Evolutionary conservation across 495 filamentous ascomycete genomes (phyloP), one percentile per base, ranked within the genome.

Genomic region (Penicillium fimorum): DNA sequence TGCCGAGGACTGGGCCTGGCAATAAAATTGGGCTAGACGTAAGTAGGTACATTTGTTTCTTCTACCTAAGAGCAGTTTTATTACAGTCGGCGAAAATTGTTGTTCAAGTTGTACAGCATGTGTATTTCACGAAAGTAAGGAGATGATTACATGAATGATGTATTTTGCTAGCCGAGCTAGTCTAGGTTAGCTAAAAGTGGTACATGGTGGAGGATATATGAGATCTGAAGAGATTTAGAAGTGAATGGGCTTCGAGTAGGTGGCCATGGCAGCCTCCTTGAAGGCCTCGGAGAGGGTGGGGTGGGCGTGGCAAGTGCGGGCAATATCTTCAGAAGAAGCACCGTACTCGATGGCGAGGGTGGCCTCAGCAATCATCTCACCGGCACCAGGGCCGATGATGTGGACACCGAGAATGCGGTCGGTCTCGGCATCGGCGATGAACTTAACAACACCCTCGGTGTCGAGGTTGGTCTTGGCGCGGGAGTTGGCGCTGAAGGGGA

Each of bases 221-320:
- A 53, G 45, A 48, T 54, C 56, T 55, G 55, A 50, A 40, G 33
- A 41, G 30, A 48, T 70, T 78, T 91, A 98, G 76, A 88, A 96
- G 80, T 98, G 94, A 72, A 98, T 96, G 55, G 94, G 85, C 82
- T 96, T 97, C 61, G 84, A 85, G 81, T 96, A 93, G 49, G 92
- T 96, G 58, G 90, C 91, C 94, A 98, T 98, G 54, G 94, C 94
- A 61, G 94, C 94, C 85, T 98, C 94, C 83, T 98, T 98, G 82
- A 98, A 97, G 43, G 94, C 94, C 81, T 98, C 94, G 15, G 92
- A 84, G 53, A 97, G 82, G 54, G 94, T 97, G 55, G 94, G 94
- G 82, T 98, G 93, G 44, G 94, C 93, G 79, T 98, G 94, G 75
- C 90, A 92, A 53, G 94, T 97, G 64, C 93, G 86, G 55, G 87